These are phyloP conservation scores for Novymonas esmeraldas DNA, from an alignment of 208 protist genomes.

Conservation along the genomic window DNA sequence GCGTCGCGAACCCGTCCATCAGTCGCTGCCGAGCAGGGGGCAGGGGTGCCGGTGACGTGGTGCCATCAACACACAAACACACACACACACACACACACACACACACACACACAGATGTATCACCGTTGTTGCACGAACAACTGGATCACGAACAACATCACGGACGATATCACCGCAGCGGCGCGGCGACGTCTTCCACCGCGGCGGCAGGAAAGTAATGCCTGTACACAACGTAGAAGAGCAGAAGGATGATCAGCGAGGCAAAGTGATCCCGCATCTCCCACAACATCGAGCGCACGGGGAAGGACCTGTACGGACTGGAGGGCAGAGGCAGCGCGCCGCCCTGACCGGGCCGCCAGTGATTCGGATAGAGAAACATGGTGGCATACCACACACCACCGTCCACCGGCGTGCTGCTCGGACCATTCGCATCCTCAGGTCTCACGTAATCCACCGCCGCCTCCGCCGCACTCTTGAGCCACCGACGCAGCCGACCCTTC, in stretches of 20 bases:
- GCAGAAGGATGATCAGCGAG: conserved; percentile 6
- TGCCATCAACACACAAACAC: too few relatives aligned
- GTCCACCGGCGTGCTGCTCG: conserved; percentile 40
- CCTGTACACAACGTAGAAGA: conserved; percentile 11
- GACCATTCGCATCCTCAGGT: conserved; percentile 32
- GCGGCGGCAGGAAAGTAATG: not conserved
- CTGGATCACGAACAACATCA: too few relatives aligned
- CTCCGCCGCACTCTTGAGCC: not conserved
- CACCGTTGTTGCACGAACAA: too few relatives aligned
- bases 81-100: too few relatives aligned
- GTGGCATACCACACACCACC: conserved; percentile 81
- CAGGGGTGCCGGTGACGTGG: too few relatives aligned
- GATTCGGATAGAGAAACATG: conserved; percentile 81
- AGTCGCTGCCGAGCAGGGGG: too few relatives aligned
- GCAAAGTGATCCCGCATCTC: conserved; percentile 13
- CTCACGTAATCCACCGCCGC: not conserved
- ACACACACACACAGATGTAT: too few relatives aligned
- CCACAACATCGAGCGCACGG: conserved; percentile 2
- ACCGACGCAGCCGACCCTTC: not conserved
- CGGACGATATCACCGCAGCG: not conserved
- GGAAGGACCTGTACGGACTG: conserved; percentile 18
- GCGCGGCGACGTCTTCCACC: not conserved
- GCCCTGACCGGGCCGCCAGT: conserved; percentile 62
- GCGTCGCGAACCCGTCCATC: too few relatives aligned
- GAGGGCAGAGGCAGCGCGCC: conserved; percentile 28